phyloP scores from a whole-genome alignment of 164 flowering plant genomes.

The Annona cherimola region DNA sequence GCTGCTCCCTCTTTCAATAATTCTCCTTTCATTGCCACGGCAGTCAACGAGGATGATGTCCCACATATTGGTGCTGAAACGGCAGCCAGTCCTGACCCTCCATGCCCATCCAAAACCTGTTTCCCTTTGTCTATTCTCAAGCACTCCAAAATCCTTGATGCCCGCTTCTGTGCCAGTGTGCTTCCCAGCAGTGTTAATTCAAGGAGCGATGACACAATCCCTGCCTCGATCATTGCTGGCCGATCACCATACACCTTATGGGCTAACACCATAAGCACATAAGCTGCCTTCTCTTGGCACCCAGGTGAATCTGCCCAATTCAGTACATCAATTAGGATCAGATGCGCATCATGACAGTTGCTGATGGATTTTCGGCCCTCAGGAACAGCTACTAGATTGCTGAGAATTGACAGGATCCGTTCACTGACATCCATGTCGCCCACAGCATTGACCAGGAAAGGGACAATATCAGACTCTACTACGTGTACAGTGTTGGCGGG shows the following conservation, averaged over 20 bases:
- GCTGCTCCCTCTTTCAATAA: too few species aligned
- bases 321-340: conserved; percentile 69
- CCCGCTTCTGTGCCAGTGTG: conserved; percentile 89
- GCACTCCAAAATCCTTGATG: conserved; percentile 78
- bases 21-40: too few species aligned
- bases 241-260: conserved; percentile 77
- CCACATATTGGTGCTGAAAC: too few species aligned
- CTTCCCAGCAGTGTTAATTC: conserved; percentile 87
- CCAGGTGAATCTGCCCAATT: conserved; percentile 79
- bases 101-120: conserved; percentile 43
- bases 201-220: conserved; percentile 62
- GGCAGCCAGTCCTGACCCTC: conserved; percentile 30
- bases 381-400: conserved; percentile 61
- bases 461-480: conserved; percentile 52
- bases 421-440: conserved; percentile 88
- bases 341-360: conserved; percentile 39
- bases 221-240: conserved; percentile 79
- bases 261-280: conserved; percentile 91
- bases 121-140: conserved; percentile 84
- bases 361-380: conserved; percentile 76
- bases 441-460: conserved; percentile 37
- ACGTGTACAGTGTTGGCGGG: conserved; percentile 46
- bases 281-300: conserved; percentile 85
- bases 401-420: conserved; percentile 55
- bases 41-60: too few species aligned